Base-by-base conservation (phyloP, 2,329 filamentous ascomycete species). In the Aureobasidium vineae region DNA sequence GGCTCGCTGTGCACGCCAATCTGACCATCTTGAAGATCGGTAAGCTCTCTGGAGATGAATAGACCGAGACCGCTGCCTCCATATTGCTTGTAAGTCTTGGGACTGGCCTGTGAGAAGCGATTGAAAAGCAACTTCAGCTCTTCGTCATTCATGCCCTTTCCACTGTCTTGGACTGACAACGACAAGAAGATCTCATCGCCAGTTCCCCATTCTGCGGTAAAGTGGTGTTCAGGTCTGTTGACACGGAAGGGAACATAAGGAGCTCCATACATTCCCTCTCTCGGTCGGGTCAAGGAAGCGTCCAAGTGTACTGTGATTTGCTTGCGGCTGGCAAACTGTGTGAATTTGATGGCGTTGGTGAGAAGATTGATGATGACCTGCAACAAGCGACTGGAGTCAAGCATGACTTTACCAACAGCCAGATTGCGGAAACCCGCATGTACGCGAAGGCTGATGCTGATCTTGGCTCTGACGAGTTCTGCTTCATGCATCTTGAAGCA, bases 1-100 rank as follows among this genome's bases (percentile, higher is more conserved):
- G 82, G 81, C 54, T 80, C 74, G 0, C 86, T 88, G 2, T 79
- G 78, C 15, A 90, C 85, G 1, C 87, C 88, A 38, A 90, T 89
- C 53, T 86, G 83, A 1, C 88, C 88, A 23, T 87, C 86, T 69
- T 90, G 87, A 36, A 90, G 79, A 72, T 90, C 88, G 1, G 86
- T 87, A 11, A 90, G 80, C 38, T 86, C 82, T 19, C 86, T 82
- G 45, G 85, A 88, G 66, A 90, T 90, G 72, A 89, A 90, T 0
- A 90, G 78, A 0, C 88, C 88, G 1, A 90, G 79, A 0, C 88
- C 88, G 0, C 85, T 88, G 0, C 88, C 88, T 26, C 88, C 88
- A 69, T 90, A 89, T 68, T 88, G 84, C 41, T 87, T 83, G 69
- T 89, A 87, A 0, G 86, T 89, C 66, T 83, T 84, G 3, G 86